Evolutionary conservation across 2,329 filamentous ascomycete genomes (phyloP).

Genomic region (Hortaea sp.): DNA sequence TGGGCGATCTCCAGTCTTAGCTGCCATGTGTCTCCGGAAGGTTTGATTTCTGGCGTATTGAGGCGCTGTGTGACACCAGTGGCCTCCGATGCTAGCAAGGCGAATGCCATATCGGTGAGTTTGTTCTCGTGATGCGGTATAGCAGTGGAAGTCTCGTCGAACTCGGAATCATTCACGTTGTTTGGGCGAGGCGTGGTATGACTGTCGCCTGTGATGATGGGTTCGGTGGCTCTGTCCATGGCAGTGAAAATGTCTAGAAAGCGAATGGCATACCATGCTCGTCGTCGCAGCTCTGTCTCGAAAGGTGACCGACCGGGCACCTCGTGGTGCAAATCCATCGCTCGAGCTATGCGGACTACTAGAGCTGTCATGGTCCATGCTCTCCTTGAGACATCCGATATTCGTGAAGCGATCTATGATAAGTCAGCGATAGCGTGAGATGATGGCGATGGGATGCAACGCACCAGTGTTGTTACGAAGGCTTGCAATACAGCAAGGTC

Average conservation of each 20-base stretch:
- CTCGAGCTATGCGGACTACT: conserved; percentile 24
- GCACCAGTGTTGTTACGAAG: conserved; percentile 18
- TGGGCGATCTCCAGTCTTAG: conserved; percentile 20
- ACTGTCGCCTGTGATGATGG: conserved; percentile 13
- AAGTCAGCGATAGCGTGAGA: conserved; percentile 1
- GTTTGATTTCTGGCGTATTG: conserved; percentile 7
- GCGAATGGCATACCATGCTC: conserved; percentile 23
- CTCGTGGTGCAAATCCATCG: conserved; percentile 22
- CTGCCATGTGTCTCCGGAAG: conserved; percentile 17
- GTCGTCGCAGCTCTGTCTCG: conserved; percentile 21
- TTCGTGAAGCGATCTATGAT: conserved; percentile 12
- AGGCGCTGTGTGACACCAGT: conserved; percentile 8
- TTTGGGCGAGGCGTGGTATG: conserved; percentile 17
- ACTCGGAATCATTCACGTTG: conserved; percentile 24
- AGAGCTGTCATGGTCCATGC: conserved; percentile 22
- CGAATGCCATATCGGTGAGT: conserved; percentile 23
- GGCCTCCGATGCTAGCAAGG: conserved; percentile 6
- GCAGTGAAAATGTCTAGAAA: conserved; percentile 22
- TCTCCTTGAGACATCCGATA: conserved; percentile 16
- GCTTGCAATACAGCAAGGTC: conserved; percentile 24
- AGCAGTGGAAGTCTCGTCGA: conserved; percentile 13
- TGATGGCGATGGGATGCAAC: not conserved
- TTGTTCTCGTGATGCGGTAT: conserved; percentile 12
- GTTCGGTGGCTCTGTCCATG: conserved; percentile 22
- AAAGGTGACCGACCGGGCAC: conserved; percentile 13